These are phyloP conservation scores for Lecanicillium sp. DNA, from an alignment of 2,329 filamentous ascomycete genomes.

Conservation along the genomic window DNA sequence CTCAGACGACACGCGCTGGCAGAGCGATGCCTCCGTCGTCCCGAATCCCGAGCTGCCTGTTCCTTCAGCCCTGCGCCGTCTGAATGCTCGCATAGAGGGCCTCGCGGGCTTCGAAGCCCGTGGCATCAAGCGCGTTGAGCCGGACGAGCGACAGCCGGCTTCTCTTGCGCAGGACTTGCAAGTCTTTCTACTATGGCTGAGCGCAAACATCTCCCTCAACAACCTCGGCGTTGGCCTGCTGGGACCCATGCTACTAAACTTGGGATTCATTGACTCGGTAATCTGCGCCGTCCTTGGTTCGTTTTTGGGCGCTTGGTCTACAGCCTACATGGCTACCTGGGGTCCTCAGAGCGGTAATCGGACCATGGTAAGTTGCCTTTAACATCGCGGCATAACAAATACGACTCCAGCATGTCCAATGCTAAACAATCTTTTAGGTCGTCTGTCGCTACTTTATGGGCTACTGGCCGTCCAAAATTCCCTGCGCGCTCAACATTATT, in stretches of 20 bases:
- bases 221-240: slow-evolving; percentile 60
- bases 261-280: slow-evolving; percentile 67
- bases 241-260: slow-evolving; percentile 55
- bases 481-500: slow-evolving; percentile 34
- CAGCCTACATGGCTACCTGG: slow-evolving; percentile 71
- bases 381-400: background rate
- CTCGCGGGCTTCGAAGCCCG: slow-evolving; percentile 30
- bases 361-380: slow-evolving; percentile 52
- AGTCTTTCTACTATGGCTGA: slow-evolving; percentile 34
- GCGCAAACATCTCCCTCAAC: slow-evolving; percentile 34
- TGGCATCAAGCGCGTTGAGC: slow-evolving; percentile 29
- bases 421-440: slow-evolving; percentile 24
- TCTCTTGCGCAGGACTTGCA: slow-evolving; percentile 27
- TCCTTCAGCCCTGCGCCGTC: background rate
- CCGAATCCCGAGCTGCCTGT: background rate
- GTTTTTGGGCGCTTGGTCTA: slow-evolving; percentile 60
- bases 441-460: slow-evolving; percentile 73
- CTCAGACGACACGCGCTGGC: background rate
- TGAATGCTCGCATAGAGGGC: slow-evolving; percentile 19
- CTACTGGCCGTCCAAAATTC: slow-evolving; percentile 38
- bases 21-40: background rate
- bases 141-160: slow-evolving; percentile 24
- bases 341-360: slow-evolving; percentile 66
- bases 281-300: slow-evolving; percentile 70
- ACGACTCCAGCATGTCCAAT: background rate